Conservation (phyloP, 768 basidiomycete species). For the Tulasnella sp. region DNA sequence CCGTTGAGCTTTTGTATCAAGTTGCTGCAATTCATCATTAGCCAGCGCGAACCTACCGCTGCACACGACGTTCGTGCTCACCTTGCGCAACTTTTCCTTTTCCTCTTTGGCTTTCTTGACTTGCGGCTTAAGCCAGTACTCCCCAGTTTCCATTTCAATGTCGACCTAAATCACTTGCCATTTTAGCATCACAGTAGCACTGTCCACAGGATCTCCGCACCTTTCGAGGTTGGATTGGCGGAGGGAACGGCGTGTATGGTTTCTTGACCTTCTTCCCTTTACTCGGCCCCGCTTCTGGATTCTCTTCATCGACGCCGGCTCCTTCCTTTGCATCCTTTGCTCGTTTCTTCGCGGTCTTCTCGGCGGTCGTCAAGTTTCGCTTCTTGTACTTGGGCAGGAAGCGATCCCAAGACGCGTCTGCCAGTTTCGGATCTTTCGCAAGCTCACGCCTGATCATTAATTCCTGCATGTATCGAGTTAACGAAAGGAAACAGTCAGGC, state of each 20-base stretch:
- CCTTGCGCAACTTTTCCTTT: conserved; percentile 69
- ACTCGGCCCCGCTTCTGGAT: neutral
- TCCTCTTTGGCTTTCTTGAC: conserved; percentile 77
- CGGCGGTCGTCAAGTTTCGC: conserved; percentile 83
- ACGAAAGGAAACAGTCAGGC: neutral
- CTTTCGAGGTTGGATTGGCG: conserved; percentile 87
- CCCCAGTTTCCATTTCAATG: conserved; percentile 89
- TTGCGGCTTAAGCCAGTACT: conserved; percentile 90
- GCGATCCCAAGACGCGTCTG: conserved; percentile 90
- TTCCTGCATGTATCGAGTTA: conserved; percentile 48
- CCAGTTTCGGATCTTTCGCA: conserved; percentile 95
- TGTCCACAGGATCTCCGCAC: conserved; percentile 32
- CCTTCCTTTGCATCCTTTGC: conserved; percentile 49
- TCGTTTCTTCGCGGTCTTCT: conserved; percentile 89
- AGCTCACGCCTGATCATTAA: conserved; percentile 97
- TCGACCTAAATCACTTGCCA: conserved; percentile 54
- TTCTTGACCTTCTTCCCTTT: conserved; percentile 60
- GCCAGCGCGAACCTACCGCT: neutral
- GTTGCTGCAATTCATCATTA: conserved; percentile 50
- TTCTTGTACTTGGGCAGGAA: conserved; percentile 96
- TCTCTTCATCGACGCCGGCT: neutral
- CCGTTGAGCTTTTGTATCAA: conserved; percentile 58
- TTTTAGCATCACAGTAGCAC: neutral
- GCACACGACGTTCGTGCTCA: conserved; percentile 26
- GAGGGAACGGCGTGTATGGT: conserved; percentile 97